These are phyloP conservation scores for Penicillium macrosclerotiorum DNA, from an alignment of 495 filamentous ascomycete species.

Conservation along the genomic window DNA sequence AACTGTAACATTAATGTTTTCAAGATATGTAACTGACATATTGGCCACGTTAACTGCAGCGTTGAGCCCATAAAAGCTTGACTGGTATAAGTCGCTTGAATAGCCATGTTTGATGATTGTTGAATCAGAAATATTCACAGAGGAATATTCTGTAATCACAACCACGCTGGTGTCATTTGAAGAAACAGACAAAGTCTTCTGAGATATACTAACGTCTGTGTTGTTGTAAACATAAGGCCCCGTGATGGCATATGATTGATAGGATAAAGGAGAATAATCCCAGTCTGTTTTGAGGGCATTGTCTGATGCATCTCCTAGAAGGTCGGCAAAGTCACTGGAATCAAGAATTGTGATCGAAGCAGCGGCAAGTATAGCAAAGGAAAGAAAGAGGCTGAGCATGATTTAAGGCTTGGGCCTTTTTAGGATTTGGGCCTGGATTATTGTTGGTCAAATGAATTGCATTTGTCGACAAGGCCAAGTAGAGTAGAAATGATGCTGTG, in stretches of 20 bases:
- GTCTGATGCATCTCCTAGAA: slow-evolving; percentile 6
- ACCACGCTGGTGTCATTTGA: slow-evolving; percentile 14
- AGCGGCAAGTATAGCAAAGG: neutral
- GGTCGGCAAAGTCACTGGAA: slow-evolving; percentile 10
- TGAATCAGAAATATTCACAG: slow-evolving; percentile 5
- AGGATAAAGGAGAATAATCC: neutral
- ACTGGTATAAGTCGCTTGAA: slow-evolving; percentile 8
- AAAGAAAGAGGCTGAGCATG: neutral
- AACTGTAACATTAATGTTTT: slow-evolving; percentile 4
- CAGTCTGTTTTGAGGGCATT: slow-evolving; percentile 6
- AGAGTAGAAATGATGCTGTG: no score
- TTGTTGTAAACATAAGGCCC: slow-evolving; percentile 4
- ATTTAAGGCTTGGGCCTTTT: no score
- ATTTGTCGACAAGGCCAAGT: no score
- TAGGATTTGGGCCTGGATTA: no score
- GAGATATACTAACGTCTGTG: slow-evolving; percentile 6
- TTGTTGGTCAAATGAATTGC: no score
- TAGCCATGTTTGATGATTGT: slow-evolving; percentile 13
- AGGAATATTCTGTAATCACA: slow-evolving; percentile 5
- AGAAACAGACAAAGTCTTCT: slow-evolving; percentile 6
- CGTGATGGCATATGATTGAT: slow-evolving; percentile 2
- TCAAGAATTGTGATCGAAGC: slow-evolving; percentile 11
- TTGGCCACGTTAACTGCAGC: slow-evolving; percentile 12
- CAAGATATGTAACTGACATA: neutral
- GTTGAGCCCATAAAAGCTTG: slow-evolving; percentile 14